phyloP scores from a whole-genome alignment of 441 rosid genomes.

The Arabidopsis hybrid region DNA sequence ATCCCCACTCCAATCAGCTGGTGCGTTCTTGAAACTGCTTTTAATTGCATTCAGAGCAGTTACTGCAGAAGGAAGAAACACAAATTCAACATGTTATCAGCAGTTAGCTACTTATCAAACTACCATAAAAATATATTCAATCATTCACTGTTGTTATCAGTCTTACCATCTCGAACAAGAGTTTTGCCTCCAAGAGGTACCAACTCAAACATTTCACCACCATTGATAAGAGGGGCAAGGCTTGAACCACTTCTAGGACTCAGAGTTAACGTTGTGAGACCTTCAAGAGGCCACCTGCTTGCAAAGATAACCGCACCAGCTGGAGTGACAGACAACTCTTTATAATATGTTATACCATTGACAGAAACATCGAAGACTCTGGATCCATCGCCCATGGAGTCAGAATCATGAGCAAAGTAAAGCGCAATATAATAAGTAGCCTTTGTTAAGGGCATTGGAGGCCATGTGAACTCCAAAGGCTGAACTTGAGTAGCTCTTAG shows the following conservation, averaged over 20 bases:
- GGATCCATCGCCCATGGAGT: constrained; percentile 47
- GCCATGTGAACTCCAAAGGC: constrained; percentile 76
- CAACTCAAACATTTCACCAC: constrained; percentile 74
- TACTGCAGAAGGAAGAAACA: constrained; percentile 53
- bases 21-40: constrained; percentile 57
- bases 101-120: constrained; percentile 5
- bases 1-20: constrained; percentile 87
- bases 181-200: constrained; percentile 67
- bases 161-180: constrained; percentile 83
- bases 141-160: background rate
- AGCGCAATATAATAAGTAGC: constrained; percentile 68
- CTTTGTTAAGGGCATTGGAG: constrained; percentile 53
- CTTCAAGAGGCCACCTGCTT: constrained; percentile 72
- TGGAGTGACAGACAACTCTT: constrained; percentile 62
- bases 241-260: constrained; percentile 62
- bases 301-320: constrained; percentile 69
- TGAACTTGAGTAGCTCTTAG: constrained; percentile 48
- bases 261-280: constrained; percentile 60
- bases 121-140: background rate
- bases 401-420: constrained; percentile 76
- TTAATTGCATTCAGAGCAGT: constrained; percentile 61
- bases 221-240: constrained; percentile 72
- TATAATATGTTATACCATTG: constrained; percentile 64
- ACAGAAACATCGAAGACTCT: constrained; percentile 63
- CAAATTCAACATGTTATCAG: constrained; percentile 15